Evolutionary conservation across 805 yeast genomes (phyloP), one percentile per base, ranked within the genome.

Genomic region (Kodamaea kakaduensis): DNA sequence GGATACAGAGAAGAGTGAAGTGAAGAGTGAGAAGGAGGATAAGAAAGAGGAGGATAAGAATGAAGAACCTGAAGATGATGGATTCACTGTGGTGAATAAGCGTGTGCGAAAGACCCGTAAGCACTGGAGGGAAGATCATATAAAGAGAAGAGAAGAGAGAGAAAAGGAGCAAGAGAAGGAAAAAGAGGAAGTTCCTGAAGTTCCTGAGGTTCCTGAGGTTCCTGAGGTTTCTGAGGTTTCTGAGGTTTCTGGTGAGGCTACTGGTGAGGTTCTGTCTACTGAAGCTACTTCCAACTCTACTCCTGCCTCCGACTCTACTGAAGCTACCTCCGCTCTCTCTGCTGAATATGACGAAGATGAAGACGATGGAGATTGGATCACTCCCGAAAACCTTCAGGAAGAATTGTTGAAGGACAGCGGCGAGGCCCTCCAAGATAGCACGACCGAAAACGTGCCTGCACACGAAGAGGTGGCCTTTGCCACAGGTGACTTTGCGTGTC

Each of bases 401-500:
- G 78, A 77, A 35, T 71, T 85, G 54, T 56, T 78, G 25, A 81
- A 78, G 52, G 90, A 86, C 49, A 74, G 44, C 69, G 49, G 82
- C 25, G 87, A 81, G 50, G 72, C 74, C 39, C 67, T 77, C 7
- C 56, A 55, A 34, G 72, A 63, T 27, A 35, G 61, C 14, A 50
- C 61, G 9, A 61, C 63, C 12, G 50, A 54, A 12, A 16, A 31
- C 3, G 60, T 53, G 3, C 39, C 49, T 2, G 53, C 45, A 5
- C 50, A 61, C 8, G 47, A 62, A 39, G 75, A 79, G 44, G 93
- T 82, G 13, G 98, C 97, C 2, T 62, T 93, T 32, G 81, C 96
- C 0, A 84, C 97, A 0, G 95, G 95, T 17, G 99, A 93, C 75
- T 93, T 90, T 64, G 97, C 99, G 2, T 86, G 90, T 51, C 99